Base-by-base conservation (phyloP, 495 filamentous ascomycete species). In the Trichoderma virens region DNA sequence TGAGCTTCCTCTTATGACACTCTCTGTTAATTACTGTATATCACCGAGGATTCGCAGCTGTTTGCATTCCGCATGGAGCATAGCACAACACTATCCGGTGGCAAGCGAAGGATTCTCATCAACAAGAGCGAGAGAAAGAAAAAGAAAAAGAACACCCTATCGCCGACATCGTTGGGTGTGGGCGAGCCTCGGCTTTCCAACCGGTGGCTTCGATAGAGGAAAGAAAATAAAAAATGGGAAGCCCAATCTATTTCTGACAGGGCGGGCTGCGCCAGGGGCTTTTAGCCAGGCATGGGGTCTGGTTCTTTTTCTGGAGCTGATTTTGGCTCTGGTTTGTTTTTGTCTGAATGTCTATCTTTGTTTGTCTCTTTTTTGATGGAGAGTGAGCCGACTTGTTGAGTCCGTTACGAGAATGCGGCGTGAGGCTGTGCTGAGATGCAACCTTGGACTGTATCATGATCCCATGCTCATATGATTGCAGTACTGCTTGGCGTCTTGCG, bases 231-330 rank as follows among this genome's bases (percentile, higher is more conserved):
- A n/a, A n/a, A n/a, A n/a, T n/a, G n/a, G n/a, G n/a, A n/a, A n/a
- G 45, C 20, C n/a, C n/a, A 51, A 51, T 51, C 45, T 51, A 51
- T 51, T 51, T 51, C 45, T 20, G 45, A 51, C 45, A 51, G 18
- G n/a, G 45, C 45, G 41, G 41, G 5, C 16, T 45, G 41, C 41
- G 16, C 11, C 45, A 20, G 45, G 45, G 45, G 45, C 16, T 41
- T 39, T n/a, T n/a, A n/a, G n/a, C 0, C 2, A 41, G 38, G 38
- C 38, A 41, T 41, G 38, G 38, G 38, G 38, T 0, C 11, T 41
- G 11, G 18, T n/a, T n/a, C n/a, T n/a, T n/a, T n/a, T n/a, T n/a
- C n/a, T n/a, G n/a, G n/a, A n/a, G n/a, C n/a, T n/a, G n/a, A n/a
- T n/a, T n/a, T n/a, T n/a, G n/a, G n/a, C n/a, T n/a, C n/a, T n/a